Evolutionary conservation across 176 grass and related monocot species (phyloP).

Genomic region (Hordeum marinum): DNA sequence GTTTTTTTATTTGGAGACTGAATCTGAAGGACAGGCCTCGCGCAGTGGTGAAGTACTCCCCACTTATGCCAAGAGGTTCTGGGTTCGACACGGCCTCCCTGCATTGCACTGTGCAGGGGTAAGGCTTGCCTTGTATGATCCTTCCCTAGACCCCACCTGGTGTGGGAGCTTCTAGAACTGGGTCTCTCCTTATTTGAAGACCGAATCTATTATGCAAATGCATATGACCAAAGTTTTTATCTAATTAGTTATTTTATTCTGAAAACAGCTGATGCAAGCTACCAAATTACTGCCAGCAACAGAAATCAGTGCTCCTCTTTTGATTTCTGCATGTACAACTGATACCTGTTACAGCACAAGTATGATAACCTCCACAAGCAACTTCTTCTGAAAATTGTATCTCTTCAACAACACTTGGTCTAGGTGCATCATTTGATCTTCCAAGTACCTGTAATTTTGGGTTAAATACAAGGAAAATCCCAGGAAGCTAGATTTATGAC

Average conservation of each 20-base stretch:
- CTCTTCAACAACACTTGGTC: conserved; percentile 62
- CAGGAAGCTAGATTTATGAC: background rate
- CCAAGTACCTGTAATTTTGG: conserved; percentile 60
- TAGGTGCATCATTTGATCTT: conserved; percentile 56
- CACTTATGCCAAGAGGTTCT: no score
- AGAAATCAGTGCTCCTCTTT: background rate
- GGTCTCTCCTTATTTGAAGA: background rate
- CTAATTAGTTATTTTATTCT: background rate
- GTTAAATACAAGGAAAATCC: conserved; percentile 25
- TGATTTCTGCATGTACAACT: background rate
- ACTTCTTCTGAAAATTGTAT: conserved; percentile 71
- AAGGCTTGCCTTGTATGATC: no score
- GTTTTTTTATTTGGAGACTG: background rate
- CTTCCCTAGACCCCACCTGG: no score
- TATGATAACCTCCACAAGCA: conserved; percentile 97
- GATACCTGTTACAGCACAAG: conserved; percentile 77
- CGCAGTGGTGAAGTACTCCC: no score
- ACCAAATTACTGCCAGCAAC: background rate
- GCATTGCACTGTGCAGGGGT: no score
- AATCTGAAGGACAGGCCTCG: background rate
- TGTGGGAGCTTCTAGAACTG: no score
- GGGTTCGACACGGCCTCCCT: no score
- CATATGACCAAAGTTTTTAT: background rate
- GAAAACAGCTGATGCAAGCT: background rate
- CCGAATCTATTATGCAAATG: background rate